Evolutionary conservation across 116 monocot species (phyloP), one percentile per base, ranked within the genome.

Genomic region (Thalassia testudinum): DNA sequence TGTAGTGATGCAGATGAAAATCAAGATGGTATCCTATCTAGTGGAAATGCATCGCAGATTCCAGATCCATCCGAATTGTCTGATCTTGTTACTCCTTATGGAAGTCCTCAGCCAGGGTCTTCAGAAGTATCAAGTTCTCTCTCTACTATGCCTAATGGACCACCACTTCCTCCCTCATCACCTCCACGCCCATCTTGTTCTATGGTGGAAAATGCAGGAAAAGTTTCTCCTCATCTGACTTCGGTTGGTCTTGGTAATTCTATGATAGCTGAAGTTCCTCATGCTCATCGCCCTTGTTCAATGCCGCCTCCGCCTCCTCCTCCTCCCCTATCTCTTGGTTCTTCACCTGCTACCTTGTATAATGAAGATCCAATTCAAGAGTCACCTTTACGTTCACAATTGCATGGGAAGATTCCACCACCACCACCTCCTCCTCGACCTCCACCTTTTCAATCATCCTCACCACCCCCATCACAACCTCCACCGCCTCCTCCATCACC

Each of bases 401-500:
- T n/a, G n/a, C n/a, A n/a, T n/a, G n/a, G n/a, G n/a, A n/a, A 14
- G 20, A 42, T 40, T 28, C 22, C 24, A 23, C 23, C 57, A 50
- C 52, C 40, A 5, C 52, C 34, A 37, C 23, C 60, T 20, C 27
- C 49, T 7, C 50, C 58, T 29, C 44, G 38, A 49, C 69, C 60
- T 47, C 65, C 49, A 61, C 44, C n/a, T n/a, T n/a, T n/a, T n/a
- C n/a, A n/a, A n/a, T n/a, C n/a, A n/a, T n/a, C n/a, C n/a, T n/a
- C 24, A 23, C 23, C 57, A 50, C 52, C 40, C 1, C 52, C 34
- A 37, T 25, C 60, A 15, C 27, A 37, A 11, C 50, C 58, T 29
- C 44, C 47, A 49, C 69, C 60, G 37, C 65, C 49, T 56, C 44
- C 70, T 26, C 57, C 52, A 62, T 48, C 42, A 28, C 21, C 25